phyloP scores from a whole-genome alignment of 2,329 filamentous ascomycete genomes.

The Trichophyton schoenleinii region DNA sequence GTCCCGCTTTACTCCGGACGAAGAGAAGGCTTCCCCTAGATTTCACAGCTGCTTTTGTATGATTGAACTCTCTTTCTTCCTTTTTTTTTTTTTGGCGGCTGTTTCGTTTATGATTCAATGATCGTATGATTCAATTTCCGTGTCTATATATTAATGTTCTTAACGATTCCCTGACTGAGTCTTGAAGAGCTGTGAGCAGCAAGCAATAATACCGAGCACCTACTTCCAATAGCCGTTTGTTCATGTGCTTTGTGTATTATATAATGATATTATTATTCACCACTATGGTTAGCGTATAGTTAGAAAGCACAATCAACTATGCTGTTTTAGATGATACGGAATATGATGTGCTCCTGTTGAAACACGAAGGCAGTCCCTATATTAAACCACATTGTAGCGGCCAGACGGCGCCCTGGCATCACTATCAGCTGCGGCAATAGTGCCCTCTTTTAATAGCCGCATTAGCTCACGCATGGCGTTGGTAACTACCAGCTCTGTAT shows the following conservation, averaged over 20 bases:
- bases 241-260: no score
- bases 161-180: no score
- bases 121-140: background rate
- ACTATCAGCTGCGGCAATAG: slow-evolving; percentile 77
- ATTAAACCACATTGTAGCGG: slow-evolving; percentile 70
- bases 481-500: slow-evolving; percentile 84
- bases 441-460: slow-evolving; percentile 76
- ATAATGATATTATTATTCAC: no score
- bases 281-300: background rate
- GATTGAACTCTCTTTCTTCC: background rate
- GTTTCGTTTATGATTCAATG: background rate
- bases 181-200: no score
- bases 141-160: no score
- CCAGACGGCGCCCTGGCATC: slow-evolving; percentile 68
- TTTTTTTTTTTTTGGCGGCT: background rate
- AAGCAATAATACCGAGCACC: no score
- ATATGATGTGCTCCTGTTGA: background rate
- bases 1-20: background rate
- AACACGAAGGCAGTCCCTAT: background rate
- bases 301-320: background rate
- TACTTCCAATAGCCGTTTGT: no score
- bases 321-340: background rate
- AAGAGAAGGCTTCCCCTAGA: background rate
- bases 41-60: background rate
- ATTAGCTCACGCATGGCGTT: slow-evolving; percentile 85